Evolutionary conservation across 495 filamentous ascomycete genomes (phyloP).

Genomic region (Copromyces sp.): DNA sequence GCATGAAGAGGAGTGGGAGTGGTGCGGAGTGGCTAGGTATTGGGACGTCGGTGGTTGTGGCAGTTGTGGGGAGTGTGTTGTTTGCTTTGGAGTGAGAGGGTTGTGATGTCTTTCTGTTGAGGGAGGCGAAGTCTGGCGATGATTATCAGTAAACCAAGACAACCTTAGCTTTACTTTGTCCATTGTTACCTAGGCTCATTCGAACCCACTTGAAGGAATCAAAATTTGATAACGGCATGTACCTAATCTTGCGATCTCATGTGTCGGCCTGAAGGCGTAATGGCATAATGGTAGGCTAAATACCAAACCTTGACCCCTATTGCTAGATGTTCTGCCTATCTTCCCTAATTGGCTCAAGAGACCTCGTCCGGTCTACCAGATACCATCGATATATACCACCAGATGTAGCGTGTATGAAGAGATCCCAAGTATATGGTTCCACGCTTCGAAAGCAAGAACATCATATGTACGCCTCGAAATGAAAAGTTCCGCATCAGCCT

Average conservation of each 20-base stretch:
- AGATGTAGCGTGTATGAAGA: not conserved
- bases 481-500: not conserved
- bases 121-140: too few species aligned
- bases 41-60: conserved; percentile 1
- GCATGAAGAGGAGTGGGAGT: not conserved
- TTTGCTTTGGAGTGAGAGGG: not conserved
- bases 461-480: not conserved
- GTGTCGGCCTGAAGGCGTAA: not conserved
- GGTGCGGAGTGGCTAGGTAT: conserved; percentile 3
- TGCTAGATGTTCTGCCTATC: not conserved
- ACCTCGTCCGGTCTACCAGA: not conserved
- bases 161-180: not conserved
- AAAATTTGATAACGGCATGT: not conserved
- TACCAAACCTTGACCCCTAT: not conserved
- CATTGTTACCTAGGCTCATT: not conserved
- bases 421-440: not conserved
- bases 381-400: not conserved
- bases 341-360: not conserved
- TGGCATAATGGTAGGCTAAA: not conserved
- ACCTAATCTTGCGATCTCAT: not conserved
- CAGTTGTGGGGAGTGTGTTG: conserved; percentile 6
- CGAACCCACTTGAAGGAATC: not conserved
- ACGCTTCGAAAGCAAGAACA: not conserved
- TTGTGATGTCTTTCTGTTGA: not conserved
- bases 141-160: too few species aligned